These are phyloP conservation scores for Rhynchospora breviuscula DNA, from an alignment of 176 grass and related monocot species.

Conservation along the genomic window DNA sequence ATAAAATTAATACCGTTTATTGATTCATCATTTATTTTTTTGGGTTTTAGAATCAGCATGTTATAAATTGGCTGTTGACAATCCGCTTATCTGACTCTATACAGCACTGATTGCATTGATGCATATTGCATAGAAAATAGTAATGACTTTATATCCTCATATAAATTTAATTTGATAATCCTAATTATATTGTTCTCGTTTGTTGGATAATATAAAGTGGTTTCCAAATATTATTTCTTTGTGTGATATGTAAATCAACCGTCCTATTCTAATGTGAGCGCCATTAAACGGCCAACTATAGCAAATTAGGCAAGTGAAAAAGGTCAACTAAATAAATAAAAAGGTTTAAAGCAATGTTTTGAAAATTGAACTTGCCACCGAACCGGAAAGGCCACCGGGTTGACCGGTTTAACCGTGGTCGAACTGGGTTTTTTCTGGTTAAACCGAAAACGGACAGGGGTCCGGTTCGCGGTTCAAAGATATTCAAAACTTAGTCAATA, in stretches of 20 bases:
- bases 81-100: neutral
- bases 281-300: neutral
- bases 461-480: neutral
- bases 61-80: neutral
- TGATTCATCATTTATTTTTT: neutral
- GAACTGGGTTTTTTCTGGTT: no score
- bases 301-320: neutral
- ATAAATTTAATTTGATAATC: neutral
- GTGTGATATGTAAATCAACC: neutral
- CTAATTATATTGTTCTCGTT: neutral
- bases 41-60: neutral
- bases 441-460: no score
- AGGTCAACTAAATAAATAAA: neutral
- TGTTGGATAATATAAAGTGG: neutral
- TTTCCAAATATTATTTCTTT: neutral
- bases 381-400: no score
- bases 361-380: no score
- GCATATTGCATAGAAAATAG: neutral
- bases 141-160: neutral
- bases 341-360: no score
- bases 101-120: neutral
- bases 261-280: neutral
- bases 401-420: no score
- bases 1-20: neutral
- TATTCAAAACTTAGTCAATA: neutral